Base-by-base conservation (phyloP, 2,329 filamentous ascomycete genomes). In the Penicillium capsulatum region DNA sequence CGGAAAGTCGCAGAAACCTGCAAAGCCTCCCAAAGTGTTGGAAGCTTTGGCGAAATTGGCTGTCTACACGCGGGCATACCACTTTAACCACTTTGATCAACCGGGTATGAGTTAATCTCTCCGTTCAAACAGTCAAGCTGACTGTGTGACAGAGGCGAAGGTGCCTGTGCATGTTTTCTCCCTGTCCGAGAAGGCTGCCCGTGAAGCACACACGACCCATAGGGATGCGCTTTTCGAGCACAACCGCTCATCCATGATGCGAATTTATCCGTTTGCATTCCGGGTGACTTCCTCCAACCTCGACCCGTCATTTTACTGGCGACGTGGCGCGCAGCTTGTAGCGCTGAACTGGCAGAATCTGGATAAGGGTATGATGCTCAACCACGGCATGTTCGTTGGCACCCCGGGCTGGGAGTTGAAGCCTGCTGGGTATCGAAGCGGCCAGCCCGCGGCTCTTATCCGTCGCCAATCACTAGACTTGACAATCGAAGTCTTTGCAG, bases 321-420 rank as follows among this genome's bases (percentile, higher is more conserved):
- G 87, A 20, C 83, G 86, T 49, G 90, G 90, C 10, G 83, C 94
- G 3, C 90, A 96, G 64, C 83, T 96, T 53, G 88, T 94, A 1
- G 90, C 90, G 0, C 71, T 97, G 45, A 96, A 96, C 67, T 97
- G 90, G 87, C 90, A 97, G 65, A 83, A 82, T 45, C 82, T 85
- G 64, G 89, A 96, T 57, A 84, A 87, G 53, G 89, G 87, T 20
- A 94, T 94, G 83, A 96, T 96, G 91, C 76, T 95, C 10, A 96
- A 96, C 59, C 83, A 92, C 58, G 90, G 80, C 53, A 92, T 94
- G 87, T 95, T 95, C 64, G 77, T 80, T 2, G 85, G 81, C 7
- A 84, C 86, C 35, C 71, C 78, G 29, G 90, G 91, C 28, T 96
- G 87, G 86, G 80, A 90, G 2, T 73, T 92, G 45, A 96, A 96